Evolutionary conservation across 225 moss, liverwort and hornwort genomes (phyloP), one percentile per base, ranked within the genome.

Genomic region (Pseudisothecium myosuroides): DNA sequence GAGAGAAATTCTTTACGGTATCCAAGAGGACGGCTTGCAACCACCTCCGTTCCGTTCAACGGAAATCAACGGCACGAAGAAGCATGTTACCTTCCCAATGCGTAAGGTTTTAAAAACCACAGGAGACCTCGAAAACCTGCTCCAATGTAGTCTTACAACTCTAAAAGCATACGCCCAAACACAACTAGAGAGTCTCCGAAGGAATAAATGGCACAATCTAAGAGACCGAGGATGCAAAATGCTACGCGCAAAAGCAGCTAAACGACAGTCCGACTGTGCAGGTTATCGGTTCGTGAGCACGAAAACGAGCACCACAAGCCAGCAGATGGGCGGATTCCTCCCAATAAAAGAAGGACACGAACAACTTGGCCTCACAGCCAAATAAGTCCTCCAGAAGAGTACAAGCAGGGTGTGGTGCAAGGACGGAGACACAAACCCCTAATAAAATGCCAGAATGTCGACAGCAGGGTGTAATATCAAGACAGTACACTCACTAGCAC

Each of bases 11-110:
- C 49, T 60, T 82, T 41, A 11, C 19, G 56, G 79, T 74, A 83
- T 80, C 80, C 91, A 92, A 62, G 90, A 91, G 87, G 85, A 85
- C 78, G 73, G 62, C 77, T 49, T 45, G 50, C 63, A 65, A 85
- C 52, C 64, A 49, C 84, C 80, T 88, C 62, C 66, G 84, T 80
- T 75, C 3, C 20, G 74, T 43, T 93, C 84, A 93, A 73, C 92
- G 90, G 26, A 93, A 92, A 37, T 89, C 92, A 80, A 89, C 45
- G 55, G 89, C 62, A 11, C 80, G 58, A 56, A 80, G 39, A 76
- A 89, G 87, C 89, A 93, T 87, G 17, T n/a, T 86, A 66, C 37
- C 59, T 62, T 32, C n/a, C 37, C n/a, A 81, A 61, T 23, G 21
- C 36, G 11, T 9, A 49, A 60, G 66, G 47, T 69, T 62, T 20